Evolutionary conservation across 495 filamentous ascomycete species (phyloP).

Genomic region (Xylaria castorea): DNA sequence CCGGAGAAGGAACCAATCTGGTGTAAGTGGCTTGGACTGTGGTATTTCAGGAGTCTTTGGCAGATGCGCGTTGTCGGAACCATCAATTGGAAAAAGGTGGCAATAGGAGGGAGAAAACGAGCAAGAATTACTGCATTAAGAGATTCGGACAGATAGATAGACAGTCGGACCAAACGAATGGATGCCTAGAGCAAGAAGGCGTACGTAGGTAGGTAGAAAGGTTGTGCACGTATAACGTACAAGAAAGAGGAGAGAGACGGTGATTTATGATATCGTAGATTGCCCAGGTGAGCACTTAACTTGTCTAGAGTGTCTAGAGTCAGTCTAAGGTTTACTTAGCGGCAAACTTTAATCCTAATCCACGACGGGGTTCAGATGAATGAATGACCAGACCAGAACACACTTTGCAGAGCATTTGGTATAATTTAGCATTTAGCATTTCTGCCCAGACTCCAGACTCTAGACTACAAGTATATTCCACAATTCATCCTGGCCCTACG

Average conservation of each 20-base stretch:
- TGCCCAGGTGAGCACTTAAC: neutral
- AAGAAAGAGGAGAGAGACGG: neutral
- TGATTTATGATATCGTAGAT: neutral
- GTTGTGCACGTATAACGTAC: neutral
- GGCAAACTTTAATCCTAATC: constrained; percentile 1
- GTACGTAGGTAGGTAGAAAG: neutral
- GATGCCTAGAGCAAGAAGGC: constrained; percentile 7
- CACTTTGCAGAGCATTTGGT: too few relatives aligned
- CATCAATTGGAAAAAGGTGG: neutral
- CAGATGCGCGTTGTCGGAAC: neutral
- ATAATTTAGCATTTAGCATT: too few relatives aligned
- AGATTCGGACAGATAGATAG: neutral
- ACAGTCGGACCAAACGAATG: neutral
- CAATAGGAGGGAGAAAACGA: neutral
- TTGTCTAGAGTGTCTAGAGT: neutral
- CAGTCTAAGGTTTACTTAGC: constrained; percentile 2
- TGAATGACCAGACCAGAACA: neutral
- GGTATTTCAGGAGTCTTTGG: neutral
- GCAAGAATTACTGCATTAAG: neutral
- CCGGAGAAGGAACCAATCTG: neutral
- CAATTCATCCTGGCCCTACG: neutral
- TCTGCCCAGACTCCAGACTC: too few relatives aligned
- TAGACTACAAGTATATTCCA: too few relatives aligned
- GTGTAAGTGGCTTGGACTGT: neutral
- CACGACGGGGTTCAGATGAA: neutral